These are phyloP conservation scores for Pascua guehoae DNA, from an alignment of 1,284 basidiomycete species.

Conservation along the genomic window DNA sequence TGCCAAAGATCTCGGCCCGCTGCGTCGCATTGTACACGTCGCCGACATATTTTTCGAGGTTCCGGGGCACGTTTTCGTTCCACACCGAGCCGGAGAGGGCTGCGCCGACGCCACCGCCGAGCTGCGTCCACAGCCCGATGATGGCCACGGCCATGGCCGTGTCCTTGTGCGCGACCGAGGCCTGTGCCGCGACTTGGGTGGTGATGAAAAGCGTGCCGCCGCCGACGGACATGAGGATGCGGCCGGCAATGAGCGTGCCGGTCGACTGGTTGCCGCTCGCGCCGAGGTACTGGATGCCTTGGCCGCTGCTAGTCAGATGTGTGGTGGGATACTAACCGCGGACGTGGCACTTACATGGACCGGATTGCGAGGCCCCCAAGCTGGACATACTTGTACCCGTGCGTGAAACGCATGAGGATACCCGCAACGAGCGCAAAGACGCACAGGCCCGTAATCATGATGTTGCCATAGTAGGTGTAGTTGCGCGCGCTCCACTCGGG, in stretches of 20 bases:
- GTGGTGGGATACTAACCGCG: too few relatives aligned
- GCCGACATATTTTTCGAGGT: conserved; percentile 28
- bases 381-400: conserved; percentile 50
- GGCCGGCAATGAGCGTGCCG: conserved; percentile 21
- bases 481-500: conserved; percentile 26
- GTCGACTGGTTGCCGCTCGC: conserved; percentile 29
- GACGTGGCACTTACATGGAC: conserved; percentile 14
- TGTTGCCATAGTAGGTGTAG: conserved; percentile 36
- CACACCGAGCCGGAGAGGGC: conserved; percentile 42
- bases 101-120: conserved; percentile 44
- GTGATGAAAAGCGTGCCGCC: conserved; percentile 44
- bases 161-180: conserved; percentile 46
- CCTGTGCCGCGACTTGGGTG: conserved; percentile 45
- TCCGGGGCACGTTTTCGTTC: conserved; percentile 30
- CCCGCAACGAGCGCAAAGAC: conserved; percentile 45
- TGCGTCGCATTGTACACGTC: conserved; percentile 19
- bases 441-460: conserved; percentile 42
- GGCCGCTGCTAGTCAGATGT: conserved; percentile 20
- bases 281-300: conserved; percentile 28
- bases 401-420: conserved; percentile 45
- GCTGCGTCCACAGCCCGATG: conserved; percentile 44
- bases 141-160: conserved; percentile 46
- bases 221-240: conserved; percentile 40
- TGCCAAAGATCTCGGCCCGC: conserved; percentile 25
- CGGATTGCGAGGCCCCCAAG: conserved; percentile 30